Base-by-base conservation (phyloP, 177 flowering plant species). In the Telopea speciosissima region DNA sequence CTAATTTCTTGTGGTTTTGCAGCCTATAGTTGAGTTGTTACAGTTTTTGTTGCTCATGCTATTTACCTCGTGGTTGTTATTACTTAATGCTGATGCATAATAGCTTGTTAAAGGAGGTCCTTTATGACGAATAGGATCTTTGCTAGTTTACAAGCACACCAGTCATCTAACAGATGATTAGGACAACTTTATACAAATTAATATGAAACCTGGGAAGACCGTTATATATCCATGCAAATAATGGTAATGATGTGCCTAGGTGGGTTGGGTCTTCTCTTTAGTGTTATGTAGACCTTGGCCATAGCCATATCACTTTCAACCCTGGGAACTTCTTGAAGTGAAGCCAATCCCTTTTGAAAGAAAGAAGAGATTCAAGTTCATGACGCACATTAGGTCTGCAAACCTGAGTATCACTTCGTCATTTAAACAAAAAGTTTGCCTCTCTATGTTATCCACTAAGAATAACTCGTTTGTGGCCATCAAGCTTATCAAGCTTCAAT, bases 1-100 rank as follows among this genome's bases (percentile, higher is more conserved):
- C 67, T 61, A 63, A 28, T 62, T 62, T 63, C 17, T 71, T 61
- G 31, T 70, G 19, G 36, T 16, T 44, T 24, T 31, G 62, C 52
- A 70, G 40, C 44, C 56, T 40, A 24, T 10, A 8, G 5, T 21
- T 42, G 61, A 19, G 22, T 26, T 56, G 24, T 26, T 23, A 56
- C 12, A 28, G 36, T 40, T 69, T 69, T 60, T 8, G 45, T 40
- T 40, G 24, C 23, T 56, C 25, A 28, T 68, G 25, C 58, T 63
- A 19, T 31, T 26, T 5, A 16, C 12, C 21, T 63, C 8, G 19
- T 28, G 2, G 21, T 17, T 16, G 11, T 14, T 6, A 13, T 63
- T 62, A 62, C 64, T 25, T 24, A 10, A 3, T 63, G 26, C 22
- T 14, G 28, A 59, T 59, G 25, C 62, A 59, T 23, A 22, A n/a